Evolutionary conservation across 805 yeast species (phyloP), one percentile per base, ranked within the genome.

Genomic region (Ascoidea asiatica): DNA sequence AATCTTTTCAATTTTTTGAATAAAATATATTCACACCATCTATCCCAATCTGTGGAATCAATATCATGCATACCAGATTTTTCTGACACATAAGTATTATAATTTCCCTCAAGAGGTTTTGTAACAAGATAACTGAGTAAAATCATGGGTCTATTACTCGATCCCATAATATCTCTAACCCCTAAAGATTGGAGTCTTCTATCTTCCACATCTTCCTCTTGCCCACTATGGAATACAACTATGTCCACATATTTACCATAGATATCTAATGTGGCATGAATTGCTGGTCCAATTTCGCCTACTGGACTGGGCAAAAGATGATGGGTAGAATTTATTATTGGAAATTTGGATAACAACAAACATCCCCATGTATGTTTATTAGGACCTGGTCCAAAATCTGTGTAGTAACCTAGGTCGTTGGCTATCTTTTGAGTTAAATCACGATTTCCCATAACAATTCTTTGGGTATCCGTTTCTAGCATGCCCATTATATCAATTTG

Each of bases 351-450:
- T 52, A 92, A 67, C 49, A 92, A 69, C 1, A 92, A 92, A 42
- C 89, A 82, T 38, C 98, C 98, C 98, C 98, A 92, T 0, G 98
- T 92, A 65, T 92, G 97, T 61, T 89, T 82, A 60, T 88, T 86
- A 44, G 97, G 97, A 13, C 97, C 96, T 5, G 98, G 98, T 5
- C 98, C 98, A 58, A 79, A 92, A 61, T 92, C 98, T 19, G 81
- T 89, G 58, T 92, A 92, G 90, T 87, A 87, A 38, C 86, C 90
- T 53, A 92, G 70, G 53, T 90, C 95, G 61, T 88, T 95, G 1
- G 96, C 95, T 44, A 92, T 65, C 51, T 79, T 77, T 65, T 86
- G 95, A 0, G 97, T 88, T 55, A 90, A 69, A 58, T 92, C 98
- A 56, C 98, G 75, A 65, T 89, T 87, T 43, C 98, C 98, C 74